Evolutionary conservation across 306 rosid genomes (phyloP).

Genomic region (Aeschynomene evenia): DNA sequence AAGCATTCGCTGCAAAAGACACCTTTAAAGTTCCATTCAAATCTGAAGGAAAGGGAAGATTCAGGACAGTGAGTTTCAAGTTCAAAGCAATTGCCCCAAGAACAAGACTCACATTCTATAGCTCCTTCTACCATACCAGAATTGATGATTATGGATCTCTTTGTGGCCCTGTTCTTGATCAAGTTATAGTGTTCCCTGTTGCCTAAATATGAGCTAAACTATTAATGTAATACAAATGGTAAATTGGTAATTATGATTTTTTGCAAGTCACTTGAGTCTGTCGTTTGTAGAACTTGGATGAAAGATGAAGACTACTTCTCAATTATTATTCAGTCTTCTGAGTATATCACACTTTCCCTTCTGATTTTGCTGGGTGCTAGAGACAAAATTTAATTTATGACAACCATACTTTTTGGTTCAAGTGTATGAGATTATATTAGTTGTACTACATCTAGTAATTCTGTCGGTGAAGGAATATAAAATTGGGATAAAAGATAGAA

Average conservation of each 20-base stretch:
- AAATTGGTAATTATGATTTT: conserved; percentile 33
- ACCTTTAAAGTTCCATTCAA: conserved; percentile 74
- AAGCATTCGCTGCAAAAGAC: conserved; percentile 81
- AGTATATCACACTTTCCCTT: background rate
- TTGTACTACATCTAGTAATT: background rate
- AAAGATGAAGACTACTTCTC: conserved; percentile 27
- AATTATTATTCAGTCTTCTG: background rate
- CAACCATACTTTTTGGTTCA: background rate
- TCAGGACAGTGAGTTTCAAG: conserved; percentile 53
- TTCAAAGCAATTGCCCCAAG: conserved; percentile 65
- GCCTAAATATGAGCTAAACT: conserved; percentile 27
- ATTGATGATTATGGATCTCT: conserved; percentile 77
- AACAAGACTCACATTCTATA: conserved; percentile 88
- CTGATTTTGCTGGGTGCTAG: background rate
- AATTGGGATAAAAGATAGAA: background rate
- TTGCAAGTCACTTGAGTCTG: conserved; percentile 28
- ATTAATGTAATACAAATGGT: background rate
- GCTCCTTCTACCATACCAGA: conserved; percentile 86
- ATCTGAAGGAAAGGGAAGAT: conserved; percentile 73
- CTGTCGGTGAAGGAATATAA: background rate
- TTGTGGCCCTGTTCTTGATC: conserved; percentile 89
- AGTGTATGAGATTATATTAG: background rate
- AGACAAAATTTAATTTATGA: background rate
- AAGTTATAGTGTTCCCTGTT: conserved; percentile 54
- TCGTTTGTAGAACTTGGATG: conserved; percentile 39